phyloP scores from a whole-genome alignment of 768 basidiomycete species.

The Auricularia sp. region DNA sequence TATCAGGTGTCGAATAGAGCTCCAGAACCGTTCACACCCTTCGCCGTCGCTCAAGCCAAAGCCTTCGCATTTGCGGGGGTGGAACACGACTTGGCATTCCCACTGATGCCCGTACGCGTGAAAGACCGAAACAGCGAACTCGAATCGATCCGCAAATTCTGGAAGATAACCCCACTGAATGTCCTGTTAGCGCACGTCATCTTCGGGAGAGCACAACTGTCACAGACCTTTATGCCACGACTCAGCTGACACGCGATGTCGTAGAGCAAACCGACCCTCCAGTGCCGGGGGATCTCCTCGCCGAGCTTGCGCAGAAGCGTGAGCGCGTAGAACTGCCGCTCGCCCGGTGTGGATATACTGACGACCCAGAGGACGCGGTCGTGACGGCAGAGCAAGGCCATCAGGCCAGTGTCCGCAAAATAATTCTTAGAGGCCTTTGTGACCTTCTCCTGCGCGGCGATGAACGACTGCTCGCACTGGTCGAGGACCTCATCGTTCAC shows the following conservation, averaged over 20 bases:
- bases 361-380: conserved; percentile 21
- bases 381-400: conserved; percentile 13
- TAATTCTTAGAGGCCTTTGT: conserved; percentile 13
- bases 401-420: conserved; percentile 12
- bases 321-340: conserved; percentile 30
- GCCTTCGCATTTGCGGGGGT: conserved; percentile 20
- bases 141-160: conserved; percentile 13
- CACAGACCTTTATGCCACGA: conserved; percentile 15
- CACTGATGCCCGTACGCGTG: conserved; percentile 31
- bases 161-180: conserved; percentile 6
- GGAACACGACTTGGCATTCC: conserved; percentile 27
- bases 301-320: conserved; percentile 24
- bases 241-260: conserved; percentile 28
- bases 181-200: not conserved
- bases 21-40: conserved; percentile 26
- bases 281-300: conserved; percentile 16
- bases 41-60: conserved; percentile 27
- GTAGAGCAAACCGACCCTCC: conserved; percentile 20
- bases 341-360: conserved; percentile 30
- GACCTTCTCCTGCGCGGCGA: not conserved
- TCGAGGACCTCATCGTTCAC: not conserved
- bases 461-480: conserved; percentile 1
- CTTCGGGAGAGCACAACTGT: not conserved
- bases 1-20: conserved; percentile 24
- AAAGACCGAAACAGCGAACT: conserved; percentile 26